phyloP scores from a whole-genome alignment of 352 stramenopile genomes.

The Phytophthora litchii region DNA sequence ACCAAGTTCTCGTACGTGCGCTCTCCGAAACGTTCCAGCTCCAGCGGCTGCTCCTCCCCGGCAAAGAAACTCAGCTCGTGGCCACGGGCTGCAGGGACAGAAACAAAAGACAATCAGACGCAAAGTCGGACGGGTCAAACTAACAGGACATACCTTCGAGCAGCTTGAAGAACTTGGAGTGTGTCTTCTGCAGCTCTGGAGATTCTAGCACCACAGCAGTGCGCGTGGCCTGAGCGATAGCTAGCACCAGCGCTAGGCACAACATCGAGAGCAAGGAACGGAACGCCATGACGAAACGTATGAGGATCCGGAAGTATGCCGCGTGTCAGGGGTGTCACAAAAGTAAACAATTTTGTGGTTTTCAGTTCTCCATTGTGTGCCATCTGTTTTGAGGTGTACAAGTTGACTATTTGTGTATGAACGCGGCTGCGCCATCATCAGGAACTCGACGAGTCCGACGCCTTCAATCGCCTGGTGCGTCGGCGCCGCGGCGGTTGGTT shows the following conservation, averaged over 20 bases:
- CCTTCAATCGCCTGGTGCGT: conserved; percentile 18
- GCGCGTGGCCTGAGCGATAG: conserved; percentile 43
- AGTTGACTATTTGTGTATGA: conserved; percentile 23
- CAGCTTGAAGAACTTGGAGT: conserved; percentile 80
- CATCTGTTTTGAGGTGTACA: background rate
- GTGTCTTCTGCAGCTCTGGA: conserved; percentile 57
- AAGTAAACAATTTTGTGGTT: conserved; percentile 4
- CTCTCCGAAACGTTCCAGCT: conserved; percentile 87
- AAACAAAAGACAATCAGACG: conserved; percentile 8
- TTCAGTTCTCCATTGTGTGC: background rate
- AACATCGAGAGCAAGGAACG: conserved; percentile 19
- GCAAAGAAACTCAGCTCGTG: conserved; percentile 71
- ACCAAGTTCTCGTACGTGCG: conserved; percentile 91
- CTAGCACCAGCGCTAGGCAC: conserved; percentile 27
- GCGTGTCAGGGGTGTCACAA: conserved; percentile 17
- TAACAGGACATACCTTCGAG: conserved; percentile 46
- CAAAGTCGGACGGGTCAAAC: background rate
- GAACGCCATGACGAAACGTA: conserved; percentile 26
- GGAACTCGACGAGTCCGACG: conserved; percentile 16
- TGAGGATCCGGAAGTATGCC: conserved; percentile 18
- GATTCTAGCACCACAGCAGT: conserved; percentile 77
- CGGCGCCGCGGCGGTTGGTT: conserved; percentile 4
- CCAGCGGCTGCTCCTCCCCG: conserved; percentile 48
- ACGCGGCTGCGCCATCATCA: conserved; percentile 14
- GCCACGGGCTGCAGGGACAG: conserved; percentile 46